phyloP scores from a whole-genome alignment of 1,139 yeast genomes.

The Saccharomycopsis hybrid region DNA sequence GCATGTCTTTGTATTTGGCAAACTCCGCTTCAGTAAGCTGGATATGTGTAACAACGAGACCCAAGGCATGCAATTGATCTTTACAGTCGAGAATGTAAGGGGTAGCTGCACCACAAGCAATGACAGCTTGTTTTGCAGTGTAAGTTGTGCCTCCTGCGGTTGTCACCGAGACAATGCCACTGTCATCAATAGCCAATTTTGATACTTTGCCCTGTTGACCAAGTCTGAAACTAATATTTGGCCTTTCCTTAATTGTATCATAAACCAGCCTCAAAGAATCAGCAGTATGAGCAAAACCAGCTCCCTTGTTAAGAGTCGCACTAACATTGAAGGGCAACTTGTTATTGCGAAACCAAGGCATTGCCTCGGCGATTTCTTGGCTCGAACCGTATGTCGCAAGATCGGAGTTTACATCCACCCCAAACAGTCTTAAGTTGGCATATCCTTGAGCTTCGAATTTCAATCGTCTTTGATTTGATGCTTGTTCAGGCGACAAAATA shows the following conservation, averaged over 20 bases:
- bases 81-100: constrained; percentile 31
- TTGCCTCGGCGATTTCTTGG: constrained; percentile 26
- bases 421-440: constrained; percentile 30
- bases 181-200: too few species aligned
- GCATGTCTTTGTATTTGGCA: constrained; percentile 30
- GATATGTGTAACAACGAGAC: constrained; percentile 39
- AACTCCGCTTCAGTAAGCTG: constrained; percentile 33
- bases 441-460: constrained; percentile 33
- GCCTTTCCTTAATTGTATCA: constrained; percentile 28
- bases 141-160: constrained; percentile 23
- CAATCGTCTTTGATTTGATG: constrained; percentile 28
- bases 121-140: constrained; percentile 29
- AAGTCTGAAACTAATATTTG: constrained; percentile 30
- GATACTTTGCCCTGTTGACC: too few species aligned
- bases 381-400: constrained; percentile 28
- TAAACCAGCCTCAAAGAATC: constrained; percentile 29
- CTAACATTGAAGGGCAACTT: constrained; percentile 21
- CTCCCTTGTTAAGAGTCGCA: constrained; percentile 25
- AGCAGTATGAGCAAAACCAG: constrained; percentile 35
- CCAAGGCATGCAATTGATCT: constrained; percentile 32
- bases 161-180: constrained; percentile 3
- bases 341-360: constrained; percentile 30
- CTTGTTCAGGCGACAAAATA: constrained; percentile 22
- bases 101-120: constrained; percentile 36
- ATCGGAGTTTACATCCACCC: constrained; percentile 26